Percentiles rank a stretch among this genome's conserved stretches.
phyloP scores from a whole-genome alignment of 176 grass and related monocot species.

The Musa itinerans region DNA sequence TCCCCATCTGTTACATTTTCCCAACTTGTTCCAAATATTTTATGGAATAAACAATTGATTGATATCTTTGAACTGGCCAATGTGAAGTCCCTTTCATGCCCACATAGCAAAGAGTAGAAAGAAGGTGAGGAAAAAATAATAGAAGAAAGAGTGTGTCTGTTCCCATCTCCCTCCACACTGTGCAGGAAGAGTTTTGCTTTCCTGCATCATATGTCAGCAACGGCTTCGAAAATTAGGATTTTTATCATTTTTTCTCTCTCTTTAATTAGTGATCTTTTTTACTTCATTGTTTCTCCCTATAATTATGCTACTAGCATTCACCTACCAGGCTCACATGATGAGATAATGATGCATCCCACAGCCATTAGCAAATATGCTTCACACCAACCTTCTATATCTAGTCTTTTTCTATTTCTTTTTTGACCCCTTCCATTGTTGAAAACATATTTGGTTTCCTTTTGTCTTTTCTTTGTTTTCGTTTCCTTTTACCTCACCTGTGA shows the following conservation, averaged over 20 bases:
- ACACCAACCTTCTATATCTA: not conserved
- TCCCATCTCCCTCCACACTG: no score
- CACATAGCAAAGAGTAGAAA: not conserved
- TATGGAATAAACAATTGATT: no score
- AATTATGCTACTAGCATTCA: no score
- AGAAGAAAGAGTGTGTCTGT: not conserved
- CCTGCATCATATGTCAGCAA: no score
- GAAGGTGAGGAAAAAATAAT: not conserved
- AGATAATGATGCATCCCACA: slow-evolving; percentile 35
- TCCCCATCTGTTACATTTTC: not conserved
- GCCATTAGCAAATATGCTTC: slow-evolving; percentile 2
- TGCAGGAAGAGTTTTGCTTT: no score
- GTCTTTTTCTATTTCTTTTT: not conserved
- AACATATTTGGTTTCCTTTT: not conserved
- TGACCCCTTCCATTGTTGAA: not conserved
- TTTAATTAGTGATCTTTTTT: no score
- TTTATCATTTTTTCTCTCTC: no score
- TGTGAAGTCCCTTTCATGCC: slow-evolving; percentile 2
- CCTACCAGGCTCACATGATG: slow-evolving; percentile 20
- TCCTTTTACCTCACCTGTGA: not conserved
- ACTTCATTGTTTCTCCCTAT: no score
- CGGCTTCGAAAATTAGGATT: no score
- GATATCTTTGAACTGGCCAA: not conserved
- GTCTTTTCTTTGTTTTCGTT: not conserved
- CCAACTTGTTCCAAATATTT: not conserved